These are phyloP conservation scores for Penicillium paneum DNA, from an alignment of 2,329 filamentous ascomycete genomes.

Conservation along the genomic window DNA sequence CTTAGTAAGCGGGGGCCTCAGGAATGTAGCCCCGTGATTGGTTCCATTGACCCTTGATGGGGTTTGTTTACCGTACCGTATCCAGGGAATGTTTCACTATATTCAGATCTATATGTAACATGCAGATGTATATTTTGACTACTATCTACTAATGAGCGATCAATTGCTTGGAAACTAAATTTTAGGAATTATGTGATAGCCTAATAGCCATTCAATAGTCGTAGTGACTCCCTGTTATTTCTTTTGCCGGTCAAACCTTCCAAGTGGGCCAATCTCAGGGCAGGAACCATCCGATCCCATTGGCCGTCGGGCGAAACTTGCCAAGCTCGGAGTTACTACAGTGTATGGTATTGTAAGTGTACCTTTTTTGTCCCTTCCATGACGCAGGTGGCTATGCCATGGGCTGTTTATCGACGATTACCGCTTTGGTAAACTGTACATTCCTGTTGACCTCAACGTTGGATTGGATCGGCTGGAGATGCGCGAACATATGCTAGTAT, in stretches of 20 bases:
- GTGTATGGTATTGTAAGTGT: conserved; percentile 1
- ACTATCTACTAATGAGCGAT: not conserved
- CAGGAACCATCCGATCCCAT: not conserved
- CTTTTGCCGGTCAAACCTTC: not conserved
- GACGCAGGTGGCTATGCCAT: conserved; percentile 21
- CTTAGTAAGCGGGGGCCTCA: conserved; percentile 27
- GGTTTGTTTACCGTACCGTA: conserved; percentile 1
- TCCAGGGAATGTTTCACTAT: not conserved
- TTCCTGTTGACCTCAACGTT: conserved; percentile 5
- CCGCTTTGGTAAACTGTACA: conserved; percentile 6
- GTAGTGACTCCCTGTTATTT: not conserved
- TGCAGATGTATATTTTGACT: not conserved
- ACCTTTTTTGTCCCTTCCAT: conserved; percentile 2
- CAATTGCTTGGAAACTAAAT: not conserved
- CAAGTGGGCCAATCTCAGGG: not conserved
- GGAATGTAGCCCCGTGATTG: conserved; percentile 1
- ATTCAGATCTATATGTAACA: not conserved
- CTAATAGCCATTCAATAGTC: not conserved
- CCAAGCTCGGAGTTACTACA: not conserved
- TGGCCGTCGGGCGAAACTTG: not conserved
- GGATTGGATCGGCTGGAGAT: not conserved
- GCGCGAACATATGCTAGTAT: not conserved
- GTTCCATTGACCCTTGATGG: not conserved
- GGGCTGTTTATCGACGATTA: conserved; percentile 1
- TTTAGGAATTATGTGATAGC: not conserved